Evolutionary conservation across 2,329 filamentous ascomycete species (phyloP), one percentile per base, ranked within the genome.

Genomic region (Pseudocercospora eumusae): DNA sequence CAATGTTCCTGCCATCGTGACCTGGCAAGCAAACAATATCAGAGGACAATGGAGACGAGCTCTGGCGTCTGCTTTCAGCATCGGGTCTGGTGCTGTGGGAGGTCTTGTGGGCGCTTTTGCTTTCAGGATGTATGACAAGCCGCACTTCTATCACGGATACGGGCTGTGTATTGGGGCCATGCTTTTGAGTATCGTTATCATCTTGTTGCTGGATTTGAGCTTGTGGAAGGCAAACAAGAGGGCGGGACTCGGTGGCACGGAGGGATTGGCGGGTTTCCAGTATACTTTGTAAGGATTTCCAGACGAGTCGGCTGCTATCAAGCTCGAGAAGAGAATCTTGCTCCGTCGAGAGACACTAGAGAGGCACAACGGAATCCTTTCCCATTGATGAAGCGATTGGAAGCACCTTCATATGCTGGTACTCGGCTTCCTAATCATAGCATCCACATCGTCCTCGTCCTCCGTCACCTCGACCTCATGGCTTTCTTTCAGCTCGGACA

Each of bases 11-110:
- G 82, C 86, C 1, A 81, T 85, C 50, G 86, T 96, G 79, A 84
- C 90, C 0, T 93, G 91, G 78, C 91, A 93, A 78, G 90, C 90
- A 44, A 95, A 93, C 77, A 96, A 96, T 76, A 88, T 96, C 72
- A 86, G 90, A 58, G 91, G 91, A 0, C 91, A 95, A 77, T 95
- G 91, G 90, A 96, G 93, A 79, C 86, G 91, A 54, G 91, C 91
- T 0, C 33, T 65, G 3, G 40, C 54, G 8, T 63, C 60, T 13
- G 58, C 63, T 10, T 42, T 55, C 13, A 42, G 58, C 23, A 55
- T 63, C 18, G 60, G 60, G 4, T 42, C 54, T 7, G 57, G 57
- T 21, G 63, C 60, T 11, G 79, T 93, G 23, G 90, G 90, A 27
- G 90, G 91, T 47, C 93, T 93, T 23, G 63, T 62, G 28, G 66